Evolutionary conservation across 768 basidiomycete genomes (phyloP).

Genomic region (Atractiella rhizophila): DNA sequence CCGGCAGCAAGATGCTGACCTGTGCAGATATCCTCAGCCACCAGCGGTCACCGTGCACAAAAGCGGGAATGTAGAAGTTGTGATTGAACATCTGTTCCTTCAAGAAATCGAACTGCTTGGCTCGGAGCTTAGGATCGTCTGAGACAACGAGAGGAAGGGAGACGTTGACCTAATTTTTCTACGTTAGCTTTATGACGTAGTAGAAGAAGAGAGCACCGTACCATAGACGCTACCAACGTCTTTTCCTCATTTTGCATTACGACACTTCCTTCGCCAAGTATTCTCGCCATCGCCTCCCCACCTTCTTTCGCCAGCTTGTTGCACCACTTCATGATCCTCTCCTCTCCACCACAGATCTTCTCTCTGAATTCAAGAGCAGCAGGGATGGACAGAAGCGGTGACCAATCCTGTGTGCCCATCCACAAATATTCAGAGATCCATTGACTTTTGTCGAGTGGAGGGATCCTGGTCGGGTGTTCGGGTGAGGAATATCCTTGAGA

Average conservation of each 20-base stretch:
- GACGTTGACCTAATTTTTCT: no score
- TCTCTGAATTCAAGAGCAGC: not conserved
- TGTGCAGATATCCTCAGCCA: no score
- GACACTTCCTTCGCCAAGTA: not conserved
- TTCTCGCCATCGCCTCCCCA: not conserved
- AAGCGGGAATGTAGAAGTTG: no score
- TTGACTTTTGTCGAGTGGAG: not conserved
- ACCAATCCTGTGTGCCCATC: not conserved
- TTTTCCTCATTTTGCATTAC: not conserved
- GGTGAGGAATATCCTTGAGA: not conserved
- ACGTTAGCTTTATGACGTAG: no score
- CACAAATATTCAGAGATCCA: not conserved
- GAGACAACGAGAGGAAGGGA: no score
- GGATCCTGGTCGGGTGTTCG: not conserved
- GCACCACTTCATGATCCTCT: not conserved
- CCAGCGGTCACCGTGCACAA: no score
- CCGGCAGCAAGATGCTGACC: no score
- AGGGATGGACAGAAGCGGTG: not conserved
- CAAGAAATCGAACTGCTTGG: no score
- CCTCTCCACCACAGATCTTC: not conserved
- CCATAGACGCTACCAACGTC: not conserved
- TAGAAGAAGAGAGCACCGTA: not conserved
- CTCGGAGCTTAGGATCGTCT: no score
- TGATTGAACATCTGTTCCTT: no score
- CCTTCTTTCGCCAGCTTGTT: not conserved